Evolutionary conservation across 768 basidiomycete genomes (phyloP).

Genomic region (Fibroporia radiculosa): DNA sequence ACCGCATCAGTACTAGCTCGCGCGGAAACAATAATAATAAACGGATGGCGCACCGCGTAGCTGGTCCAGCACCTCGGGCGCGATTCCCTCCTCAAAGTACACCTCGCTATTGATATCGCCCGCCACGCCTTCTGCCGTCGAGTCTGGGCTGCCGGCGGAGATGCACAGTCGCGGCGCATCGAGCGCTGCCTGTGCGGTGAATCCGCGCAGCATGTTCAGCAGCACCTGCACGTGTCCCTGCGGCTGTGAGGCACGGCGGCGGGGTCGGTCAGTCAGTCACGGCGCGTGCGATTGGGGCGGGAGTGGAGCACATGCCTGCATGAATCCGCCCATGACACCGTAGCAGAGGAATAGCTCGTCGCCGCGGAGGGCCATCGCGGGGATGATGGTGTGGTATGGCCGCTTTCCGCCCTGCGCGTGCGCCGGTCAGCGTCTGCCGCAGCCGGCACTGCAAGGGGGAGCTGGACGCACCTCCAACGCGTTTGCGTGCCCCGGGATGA

Average conservation of each 20-base stretch:
- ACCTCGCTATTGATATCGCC: conserved; percentile 76
- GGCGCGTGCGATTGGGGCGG: background rate
- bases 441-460: background rate
- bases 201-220: conserved; percentile 83
- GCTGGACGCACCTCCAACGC: conserved; percentile 48
- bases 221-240: conserved; percentile 96
- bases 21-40: background rate
- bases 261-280: background rate
- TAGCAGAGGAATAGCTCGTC: conserved; percentile 83
- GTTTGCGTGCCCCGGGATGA: conserved; percentile 81
- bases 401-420: conserved; percentile 65
- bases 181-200: conserved; percentile 80
- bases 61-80: conserved; percentile 49
- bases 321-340: conserved; percentile 89
- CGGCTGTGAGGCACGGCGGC: conserved; percentile 40
- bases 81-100: conserved; percentile 82
- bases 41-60: conserved; percentile 47
- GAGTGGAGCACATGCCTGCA: conserved; percentile 47
- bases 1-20: background rate
- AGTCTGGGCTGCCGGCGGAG: conserved; percentile 69
- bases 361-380: conserved; percentile 71
- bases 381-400: conserved; percentile 91
- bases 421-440: background rate
- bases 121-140: conserved; percentile 40
- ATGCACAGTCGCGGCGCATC: conserved; percentile 97